Conservation (phyloP, 164 flowering plant genomes). For the Vitis amurensis region DNA sequence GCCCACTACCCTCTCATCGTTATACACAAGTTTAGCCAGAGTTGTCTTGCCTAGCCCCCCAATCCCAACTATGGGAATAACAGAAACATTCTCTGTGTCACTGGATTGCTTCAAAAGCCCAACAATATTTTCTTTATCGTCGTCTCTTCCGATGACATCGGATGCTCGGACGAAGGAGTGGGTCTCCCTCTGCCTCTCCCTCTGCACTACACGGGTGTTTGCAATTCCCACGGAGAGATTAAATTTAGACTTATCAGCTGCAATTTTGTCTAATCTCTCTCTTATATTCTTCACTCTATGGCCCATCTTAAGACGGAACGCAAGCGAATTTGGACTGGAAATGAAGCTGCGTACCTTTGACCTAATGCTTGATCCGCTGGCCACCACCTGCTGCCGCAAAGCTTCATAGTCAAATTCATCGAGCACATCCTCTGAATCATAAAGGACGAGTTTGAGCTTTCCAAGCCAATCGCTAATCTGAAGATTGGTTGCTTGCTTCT, state of each 20-base stretch:
- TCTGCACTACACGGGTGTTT: background rate
- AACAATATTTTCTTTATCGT: background rate
- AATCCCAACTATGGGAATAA: conserved; percentile 8
- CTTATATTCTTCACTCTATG: conserved; percentile 13
- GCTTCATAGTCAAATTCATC: conserved; percentile 4
- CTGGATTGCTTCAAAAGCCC: background rate
- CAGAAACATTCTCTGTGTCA: background rate
- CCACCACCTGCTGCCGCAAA: background rate
- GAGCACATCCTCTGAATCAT: conserved; percentile 3
- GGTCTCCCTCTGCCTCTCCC: background rate
- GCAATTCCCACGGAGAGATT: background rate
- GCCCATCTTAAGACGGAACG: conserved; percentile 7
- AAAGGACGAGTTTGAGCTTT: conserved; percentile 5
- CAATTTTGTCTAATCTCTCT: conserved; percentile 15
- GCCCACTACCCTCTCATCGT: background rate
- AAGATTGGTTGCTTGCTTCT: background rate
- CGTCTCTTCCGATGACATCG: conserved; percentile 12
- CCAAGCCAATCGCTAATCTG: conserved; percentile 10
- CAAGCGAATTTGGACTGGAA: background rate
- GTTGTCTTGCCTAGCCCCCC: conserved; percentile 16
- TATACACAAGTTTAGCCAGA: conserved; percentile 9
- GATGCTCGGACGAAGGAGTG: conserved; percentile 3
- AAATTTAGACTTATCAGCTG: conserved; percentile 6
- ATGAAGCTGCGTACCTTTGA: conserved; percentile 6
- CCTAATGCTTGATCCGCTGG: background rate